phyloP scores from a whole-genome alignment of 1,139 yeast genomes.

The Zhuliangozyma blackwelliae region DNA sequence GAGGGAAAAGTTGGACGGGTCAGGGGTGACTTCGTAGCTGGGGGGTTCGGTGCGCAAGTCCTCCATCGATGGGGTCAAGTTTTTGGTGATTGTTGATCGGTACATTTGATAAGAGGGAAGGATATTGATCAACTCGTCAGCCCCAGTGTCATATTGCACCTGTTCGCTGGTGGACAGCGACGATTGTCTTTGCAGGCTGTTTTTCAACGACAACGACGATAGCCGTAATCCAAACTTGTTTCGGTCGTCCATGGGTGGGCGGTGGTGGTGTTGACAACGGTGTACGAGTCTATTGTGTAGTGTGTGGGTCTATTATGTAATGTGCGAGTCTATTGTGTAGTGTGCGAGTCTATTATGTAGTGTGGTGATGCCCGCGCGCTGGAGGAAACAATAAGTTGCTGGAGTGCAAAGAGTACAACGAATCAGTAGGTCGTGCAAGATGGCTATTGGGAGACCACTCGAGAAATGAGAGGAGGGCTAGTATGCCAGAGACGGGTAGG shows the following conservation, averaged over 20 bases:
- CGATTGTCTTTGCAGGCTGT: not conserved
- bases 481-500: too few relatives aligned
- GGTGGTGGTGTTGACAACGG: too few relatives aligned
- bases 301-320: too few relatives aligned
- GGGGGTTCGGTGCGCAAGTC: constrained; percentile 34
- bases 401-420: too few relatives aligned
- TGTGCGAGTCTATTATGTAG: too few relatives aligned
- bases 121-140: constrained; percentile 28
- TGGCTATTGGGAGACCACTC: too few relatives aligned
- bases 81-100: constrained; percentile 36
- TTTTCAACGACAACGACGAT: constrained; percentile 5
- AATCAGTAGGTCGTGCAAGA: too few relatives aligned
- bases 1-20: constrained; percentile 12
- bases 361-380: too few relatives aligned
- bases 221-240: constrained; percentile 8
- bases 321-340: too few relatives aligned
- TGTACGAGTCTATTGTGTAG: too few relatives aligned
- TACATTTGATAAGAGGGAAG: constrained; percentile 43
- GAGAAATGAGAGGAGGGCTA: too few relatives aligned
- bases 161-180: not conserved
- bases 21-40: constrained; percentile 28
- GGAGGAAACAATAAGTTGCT: too few relatives aligned
- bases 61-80: constrained; percentile 31
- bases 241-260: constrained; percentile 10
- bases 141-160: constrained; percentile 16